These are phyloP conservation scores for Darksidea phi DNA, from an alignment of 495 filamentous ascomycete species.

Conservation along the genomic window DNA sequence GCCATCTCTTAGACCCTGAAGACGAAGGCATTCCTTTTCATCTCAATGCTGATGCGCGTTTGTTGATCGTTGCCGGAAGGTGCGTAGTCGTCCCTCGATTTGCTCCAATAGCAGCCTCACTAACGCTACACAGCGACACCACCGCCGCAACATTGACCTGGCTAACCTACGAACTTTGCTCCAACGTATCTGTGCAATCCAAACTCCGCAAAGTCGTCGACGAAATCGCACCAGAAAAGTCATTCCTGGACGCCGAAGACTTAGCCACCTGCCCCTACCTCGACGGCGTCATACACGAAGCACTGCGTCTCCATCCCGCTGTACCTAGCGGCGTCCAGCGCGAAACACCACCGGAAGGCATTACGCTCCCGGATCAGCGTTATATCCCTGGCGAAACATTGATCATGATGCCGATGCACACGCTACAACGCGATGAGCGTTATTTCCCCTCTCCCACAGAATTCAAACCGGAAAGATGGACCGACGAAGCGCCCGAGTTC, in stretches of 20 bases:
- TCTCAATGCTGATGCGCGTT: slow-evolving; percentile 16
- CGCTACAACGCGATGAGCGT: slow-evolving; percentile 9
- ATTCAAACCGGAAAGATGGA: slow-evolving; percentile 37
- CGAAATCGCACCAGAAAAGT: neutral
- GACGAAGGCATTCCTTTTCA: slow-evolving; percentile 16
- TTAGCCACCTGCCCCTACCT: slow-evolving; percentile 22
- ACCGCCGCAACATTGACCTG: slow-evolving; percentile 26
- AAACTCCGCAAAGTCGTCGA: slow-evolving; percentile 22
- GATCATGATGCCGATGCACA: slow-evolving; percentile 21
- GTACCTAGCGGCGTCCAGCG: slow-evolving; percentile 21
- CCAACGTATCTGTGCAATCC: slow-evolving; percentile 4
- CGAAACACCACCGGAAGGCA: slow-evolving; percentile 23
- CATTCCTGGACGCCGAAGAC: slow-evolving; percentile 16
- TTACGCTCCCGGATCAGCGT: slow-evolving; percentile 14
- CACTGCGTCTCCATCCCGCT: slow-evolving; percentile 31
- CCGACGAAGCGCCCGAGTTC: slow-evolving; percentile 20
- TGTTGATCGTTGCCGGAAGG: slow-evolving; percentile 31
- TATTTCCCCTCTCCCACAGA: slow-evolving; percentile 17
- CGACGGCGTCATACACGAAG: slow-evolving; percentile 34
- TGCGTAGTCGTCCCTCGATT: slow-evolving; percentile 1
- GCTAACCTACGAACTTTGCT: slow-evolving; percentile 29
- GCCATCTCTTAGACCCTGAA: slow-evolving; percentile 16
- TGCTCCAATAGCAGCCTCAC: neutral
- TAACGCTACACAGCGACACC: slow-evolving; percentile 26
- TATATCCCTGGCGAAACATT: slow-evolving; percentile 23